Base-by-base conservation (phyloP, 2,329 filamentous ascomycete species). In the Westerdykella sp. region DNA sequence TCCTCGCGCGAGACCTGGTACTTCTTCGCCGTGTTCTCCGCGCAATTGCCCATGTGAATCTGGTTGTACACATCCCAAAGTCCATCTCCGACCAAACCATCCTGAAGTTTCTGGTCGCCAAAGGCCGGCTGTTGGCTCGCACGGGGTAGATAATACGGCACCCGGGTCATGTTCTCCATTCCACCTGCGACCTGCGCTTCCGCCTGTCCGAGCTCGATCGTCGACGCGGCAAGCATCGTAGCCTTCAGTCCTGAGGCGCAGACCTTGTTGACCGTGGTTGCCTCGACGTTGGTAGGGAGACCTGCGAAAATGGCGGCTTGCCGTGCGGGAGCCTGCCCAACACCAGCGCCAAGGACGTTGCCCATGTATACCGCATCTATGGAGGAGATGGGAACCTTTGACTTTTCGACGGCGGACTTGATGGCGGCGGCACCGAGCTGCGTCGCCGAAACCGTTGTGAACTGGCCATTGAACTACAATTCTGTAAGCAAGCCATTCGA, bases 291-390 rank as follows among this genome's bases (percentile, higher is more conserved):
- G n/a, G 81, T 73, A 9, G 88, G 78, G 4, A 97, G 79, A 2
- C 90, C 90, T 4, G 93, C 88, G 61, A 94, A 91, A 47, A 97
- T 85, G 52, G 81, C 74, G 10, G 93, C 93, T 72, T 98, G 93
- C 39, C 93, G 82, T 16, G 93, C 91, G 2, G 93, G 93, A 0
- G 93, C 81, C 71, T 98, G 93, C 37, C 93, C 93, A 5, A 93
- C 78, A 14, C 79, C 79, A 36, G 78, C 91, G 67, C 89, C 84
- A 34, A 97, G 77, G 9, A 97, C 93, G 60, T 96, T 95, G 63
- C 93, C 93, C 87, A 97, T 95, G 73, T 97, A 97, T 13, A 97
- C 88, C 69, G 95, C 86, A 50, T 84, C 85, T 60, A 97, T 87
- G 63, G 85, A 85, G 28, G 84, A 81, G 41, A 81, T 68, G 1